Evolutionary conservation across 768 basidiomycete species (phyloP), one percentile per base, ranked within the genome.

Genomic region (Rhodosporidiobolus sp.): DNA sequence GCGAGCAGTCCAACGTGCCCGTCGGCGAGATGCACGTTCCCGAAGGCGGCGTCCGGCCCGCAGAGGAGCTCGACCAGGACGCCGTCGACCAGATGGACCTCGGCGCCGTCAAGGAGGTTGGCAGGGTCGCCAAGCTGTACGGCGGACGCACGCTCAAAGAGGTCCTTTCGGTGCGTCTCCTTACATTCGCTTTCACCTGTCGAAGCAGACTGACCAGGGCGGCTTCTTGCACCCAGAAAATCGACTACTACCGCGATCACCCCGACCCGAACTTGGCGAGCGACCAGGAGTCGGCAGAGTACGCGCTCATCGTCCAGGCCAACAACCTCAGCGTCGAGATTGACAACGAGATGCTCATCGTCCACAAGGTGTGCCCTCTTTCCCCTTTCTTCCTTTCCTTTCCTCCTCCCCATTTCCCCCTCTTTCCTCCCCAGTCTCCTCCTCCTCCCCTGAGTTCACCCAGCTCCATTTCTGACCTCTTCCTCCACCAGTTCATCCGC

Each of bases 261-360:
- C 93, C 94, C 2, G 90, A 89, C 46, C 86, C 90, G 9, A 86
- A 88, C 35, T 89, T 91, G 73, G 86, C 88, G 46, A 89, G 89
- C 32, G 88, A 91, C 3, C 90, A 92, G 79, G 85, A 93, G 72
- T 94, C 95, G 79, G 91, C 93, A 1, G 96, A 99, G 81, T 99
- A 99, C 83, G 88, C 89, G 73, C 85, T 98, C 72, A 98, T 98
- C 78, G 96, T 99, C 9, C 89, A 93, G 77, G 92, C 96, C 34
- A 99, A 99, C 84, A 99, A 99, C 81, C 84, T 98, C 69, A 92
- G 94, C 3, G 96, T 99, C 54, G 96, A 99, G 78, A 88, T 98
- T 10, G 96, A 99, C 82, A 99, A 99, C 77, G 96, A 99, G 81
- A 92, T 97, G 65, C 85, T 99, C 48, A 85, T 99, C 45, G 94